These are phyloP conservation scores for Fraxinus latifolia DNA, from an alignment of 305 asterid genomes.

Conservation along the genomic window DNA sequence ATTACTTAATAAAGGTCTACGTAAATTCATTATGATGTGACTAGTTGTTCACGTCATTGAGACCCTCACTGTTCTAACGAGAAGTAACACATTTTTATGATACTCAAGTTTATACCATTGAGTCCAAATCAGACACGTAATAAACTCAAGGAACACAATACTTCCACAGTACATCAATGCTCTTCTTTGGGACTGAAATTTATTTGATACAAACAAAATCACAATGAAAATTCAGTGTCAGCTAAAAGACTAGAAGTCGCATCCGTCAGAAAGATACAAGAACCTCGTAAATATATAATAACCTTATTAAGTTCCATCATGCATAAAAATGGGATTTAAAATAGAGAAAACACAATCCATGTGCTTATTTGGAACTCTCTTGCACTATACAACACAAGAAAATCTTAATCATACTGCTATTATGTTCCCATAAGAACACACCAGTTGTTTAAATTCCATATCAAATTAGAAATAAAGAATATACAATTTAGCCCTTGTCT, in stretches of 20 bases:
- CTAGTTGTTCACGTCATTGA: not conserved
- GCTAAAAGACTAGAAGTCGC: not conserved
- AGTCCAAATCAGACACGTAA: not conserved
- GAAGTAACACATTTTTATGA: not conserved
- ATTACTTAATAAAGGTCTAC: not conserved
- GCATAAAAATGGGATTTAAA: not conserved
- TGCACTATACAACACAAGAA: not conserved
- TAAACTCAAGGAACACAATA: not conserved
- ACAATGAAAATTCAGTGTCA: not conserved
- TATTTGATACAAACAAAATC: not conserved
- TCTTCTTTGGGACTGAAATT: not conserved
- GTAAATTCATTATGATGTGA: not conserved
- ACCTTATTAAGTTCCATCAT: not conserved
- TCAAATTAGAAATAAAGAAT: not conserved
- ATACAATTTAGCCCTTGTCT: not conserved
- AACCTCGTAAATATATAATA: not conserved
- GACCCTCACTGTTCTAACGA: not conserved
- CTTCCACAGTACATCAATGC: not conserved
- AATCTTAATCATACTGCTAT: not conserved
- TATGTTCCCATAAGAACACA: not conserved
- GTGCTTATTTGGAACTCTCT: not conserved
- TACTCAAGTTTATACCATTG: not conserved
- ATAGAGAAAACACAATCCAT: not conserved
- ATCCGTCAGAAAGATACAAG: not conserved
- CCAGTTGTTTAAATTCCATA: not conserved